Base-by-base conservation (phyloP, 768 basidiomycete genomes). In the Gautieria morchelliformis region DNA sequence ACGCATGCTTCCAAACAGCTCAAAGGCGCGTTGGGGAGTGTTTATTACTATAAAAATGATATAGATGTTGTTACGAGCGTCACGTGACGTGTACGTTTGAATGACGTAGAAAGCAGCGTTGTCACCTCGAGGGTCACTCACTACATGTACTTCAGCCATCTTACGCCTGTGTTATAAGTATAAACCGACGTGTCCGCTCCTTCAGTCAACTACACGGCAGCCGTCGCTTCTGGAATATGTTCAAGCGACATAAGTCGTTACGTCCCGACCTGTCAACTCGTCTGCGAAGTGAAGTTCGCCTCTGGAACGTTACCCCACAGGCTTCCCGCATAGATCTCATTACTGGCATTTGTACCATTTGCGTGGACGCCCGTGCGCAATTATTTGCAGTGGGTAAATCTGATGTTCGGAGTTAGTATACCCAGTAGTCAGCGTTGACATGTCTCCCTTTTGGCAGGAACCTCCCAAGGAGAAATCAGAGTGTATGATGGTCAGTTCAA, bases 301-400 rank as follows among this genome's bases (percentile, higher is more conserved):
- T 52, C 37, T 52, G 51, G 51, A 52, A 52, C 22, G 17, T 22
- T 15, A 52, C 37, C 5, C 51, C 51, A 14, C 33, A 52, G 33
- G 33, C 37, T 35, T 37, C 24, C 51, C 20, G 17, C 3, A 35
- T 52, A 37, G 37, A 52, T 15, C 12, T 24, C 11, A 32, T 52
- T 19, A 17, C 2, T 24, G 30, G 24, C 7, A 14, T 39, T 10
- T 2, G 33, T 39, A 52, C 51, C 12, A 22, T 52, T 12, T 52
- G 33, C 51, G 51, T 40, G 51, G 51, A 52, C n/a, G 20, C 17
- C 19, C 33, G 2, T 19, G 2, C 51, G 17, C 51, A 40, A 32
- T 19, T 52, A 12, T 52, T 52, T 20, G 51, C 51, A 52, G 51
- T 52, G 10, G 51, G 51, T 52, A 40, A 52, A 52, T 52, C 32